Percentiles rank a stretch among this genome's conserved stretches.
These are phyloP conservation scores for Yamadazyma aaseri DNA, from an alignment of 1,139 yeast species.

Conservation along the genomic window DNA sequence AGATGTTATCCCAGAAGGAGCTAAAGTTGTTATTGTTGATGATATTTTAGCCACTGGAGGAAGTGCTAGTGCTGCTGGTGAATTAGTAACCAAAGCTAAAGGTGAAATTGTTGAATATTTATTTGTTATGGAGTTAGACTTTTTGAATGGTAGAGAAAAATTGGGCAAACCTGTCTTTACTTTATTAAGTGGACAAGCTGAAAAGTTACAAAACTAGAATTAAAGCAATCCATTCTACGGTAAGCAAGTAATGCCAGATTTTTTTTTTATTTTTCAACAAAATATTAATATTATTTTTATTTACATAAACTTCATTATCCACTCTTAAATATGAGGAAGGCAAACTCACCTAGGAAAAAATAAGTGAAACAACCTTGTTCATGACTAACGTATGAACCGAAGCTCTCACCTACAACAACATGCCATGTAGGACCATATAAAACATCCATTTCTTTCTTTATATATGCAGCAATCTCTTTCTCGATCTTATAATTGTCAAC, in stretches of 20 bases:
- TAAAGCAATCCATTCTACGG: too few species aligned
- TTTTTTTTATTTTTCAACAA: too few species aligned
- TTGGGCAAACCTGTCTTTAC: conserved; percentile 85
- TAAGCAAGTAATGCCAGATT: too few species aligned
- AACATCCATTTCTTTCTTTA: conserved; percentile 69
- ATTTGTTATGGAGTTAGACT: conserved; percentile 91
- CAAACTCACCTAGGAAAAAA: conserved; percentile 78
- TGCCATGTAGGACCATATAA: conserved; percentile 89
- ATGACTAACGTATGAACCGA: conserved; percentile 93
- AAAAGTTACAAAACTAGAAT: conserved; percentile 24
- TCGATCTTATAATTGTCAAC: conserved; percentile 44
- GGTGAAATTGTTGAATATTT: conserved; percentile 77
- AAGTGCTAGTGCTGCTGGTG: conserved; percentile 91
- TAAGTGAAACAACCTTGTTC: conserved; percentile 81
- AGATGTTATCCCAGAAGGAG: conserved; percentile 75
- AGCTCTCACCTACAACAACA: conserved; percentile 88
- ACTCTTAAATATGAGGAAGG: conserved; percentile 81
- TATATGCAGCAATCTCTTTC: conserved; percentile 75
- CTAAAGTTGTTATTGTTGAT: conserved; percentile 84
- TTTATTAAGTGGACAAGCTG: conserved; percentile 78
- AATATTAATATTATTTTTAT: too few species aligned
- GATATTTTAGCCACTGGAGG: conserved; percentile 99
- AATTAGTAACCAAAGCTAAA: conserved; percentile 62
- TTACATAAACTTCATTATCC: conserved; percentile 24
- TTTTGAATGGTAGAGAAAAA: conserved; percentile 89